phyloP scores from a whole-genome alignment of 2,329 filamentous ascomycete species.

The Rhytidhysteron rufulum region DNA sequence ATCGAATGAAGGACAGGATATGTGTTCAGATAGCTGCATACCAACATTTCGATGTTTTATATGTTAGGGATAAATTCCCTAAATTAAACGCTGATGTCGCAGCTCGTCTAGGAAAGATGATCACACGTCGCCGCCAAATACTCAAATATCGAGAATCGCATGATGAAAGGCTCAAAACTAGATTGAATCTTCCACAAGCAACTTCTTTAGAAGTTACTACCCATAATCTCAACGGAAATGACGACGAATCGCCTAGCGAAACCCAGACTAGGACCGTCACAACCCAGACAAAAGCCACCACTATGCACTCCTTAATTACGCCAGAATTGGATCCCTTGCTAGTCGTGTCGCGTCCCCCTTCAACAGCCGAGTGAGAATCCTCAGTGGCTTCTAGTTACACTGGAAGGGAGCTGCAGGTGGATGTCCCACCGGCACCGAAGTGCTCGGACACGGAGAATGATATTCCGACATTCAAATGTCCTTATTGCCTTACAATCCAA shows the following conservation, averaged over 20 bases:
- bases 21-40: constrained; percentile 1
- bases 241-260: constrained; percentile 1
- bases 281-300: constrained; percentile 6
- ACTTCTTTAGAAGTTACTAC: neutral
- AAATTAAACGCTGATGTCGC: constrained; percentile 1
- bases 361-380: constrained; percentile 4
- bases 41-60: constrained; percentile 8
- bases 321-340: neutral
- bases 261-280: constrained; percentile 2
- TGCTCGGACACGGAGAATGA: constrained; percentile 1
- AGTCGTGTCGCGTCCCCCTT: constrained; percentile 3
- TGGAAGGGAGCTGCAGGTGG: constrained; percentile 1
- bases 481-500: constrained; percentile 7
- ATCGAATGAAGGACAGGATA: constrained; percentile 5
- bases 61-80: constrained; percentile 10
- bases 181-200: neutral
- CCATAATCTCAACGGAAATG: neutral
- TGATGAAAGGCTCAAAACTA: constrained; percentile 3
- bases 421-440: constrained; percentile 4
- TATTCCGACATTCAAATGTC: constrained; percentile 7
- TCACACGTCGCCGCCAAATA: constrained; percentile 10
- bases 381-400: constrained; percentile 6
- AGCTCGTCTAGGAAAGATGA: constrained; percentile 8
- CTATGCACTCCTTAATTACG: neutral
- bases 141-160: constrained; percentile 8